Conservation (phyloP, 2,329 filamentous ascomycete species). For the Colletotrichum abscissum region DNA sequence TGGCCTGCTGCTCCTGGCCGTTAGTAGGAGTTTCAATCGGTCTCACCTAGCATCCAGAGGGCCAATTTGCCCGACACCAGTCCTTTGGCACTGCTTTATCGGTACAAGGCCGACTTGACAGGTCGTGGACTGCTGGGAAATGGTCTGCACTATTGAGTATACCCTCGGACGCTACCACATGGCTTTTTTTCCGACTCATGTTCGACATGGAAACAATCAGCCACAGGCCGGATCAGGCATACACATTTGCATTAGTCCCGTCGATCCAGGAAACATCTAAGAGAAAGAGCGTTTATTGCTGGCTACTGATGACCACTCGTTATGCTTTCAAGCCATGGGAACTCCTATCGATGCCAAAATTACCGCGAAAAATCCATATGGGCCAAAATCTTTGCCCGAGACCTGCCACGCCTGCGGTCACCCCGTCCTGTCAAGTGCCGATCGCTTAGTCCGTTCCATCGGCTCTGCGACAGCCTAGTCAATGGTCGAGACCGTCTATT, state of each 20-base stretch:
- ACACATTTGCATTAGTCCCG: background rate
- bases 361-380: background rate
- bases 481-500: background rate
- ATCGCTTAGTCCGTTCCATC: background rate
- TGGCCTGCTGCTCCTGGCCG: background rate
- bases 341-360: background rate
- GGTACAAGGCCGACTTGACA: background rate
- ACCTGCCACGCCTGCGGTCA: background rate
- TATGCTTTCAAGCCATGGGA: background rate
- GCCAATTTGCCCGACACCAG: background rate
- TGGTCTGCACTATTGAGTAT: background rate
- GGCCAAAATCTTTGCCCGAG: background rate
- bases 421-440: background rate
- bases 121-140: background rate
- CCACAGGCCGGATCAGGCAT: background rate
- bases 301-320: slow-evolving; percentile 12
- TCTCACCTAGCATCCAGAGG: background rate
- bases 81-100: background rate
- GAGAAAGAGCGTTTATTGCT: background rate
- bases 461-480: background rate
- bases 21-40: background rate
- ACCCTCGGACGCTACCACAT: background rate
- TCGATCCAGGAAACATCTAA: background rate
- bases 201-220: background rate
- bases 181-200: background rate